A percentile compares a stretch with the other conserved stretches of the same genome.
These are phyloP conservation scores for Westerdykella ornata DNA, from an alignment of 2,329 filamentous ascomycete species.

Conservation along the genomic window DNA sequence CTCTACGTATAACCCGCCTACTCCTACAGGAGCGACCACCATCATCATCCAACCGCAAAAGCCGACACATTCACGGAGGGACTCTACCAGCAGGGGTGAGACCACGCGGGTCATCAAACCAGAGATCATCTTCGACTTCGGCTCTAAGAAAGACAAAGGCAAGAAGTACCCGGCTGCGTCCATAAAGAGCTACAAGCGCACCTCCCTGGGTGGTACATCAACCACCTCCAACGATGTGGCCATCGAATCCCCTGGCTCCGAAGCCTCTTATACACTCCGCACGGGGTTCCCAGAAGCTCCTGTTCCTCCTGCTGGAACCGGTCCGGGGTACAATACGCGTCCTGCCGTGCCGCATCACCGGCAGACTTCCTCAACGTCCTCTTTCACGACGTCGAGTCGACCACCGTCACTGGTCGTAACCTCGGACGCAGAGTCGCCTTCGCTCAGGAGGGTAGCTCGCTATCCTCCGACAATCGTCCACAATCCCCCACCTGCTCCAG, in stretches of 20 bases:
- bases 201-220: conserved; percentile 18
- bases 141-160: conserved; percentile 19
- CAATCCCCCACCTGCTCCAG: conserved; percentile 13
- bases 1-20: conserved; percentile 23
- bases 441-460: conserved; percentile 14
- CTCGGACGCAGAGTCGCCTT: conserved; percentile 27
- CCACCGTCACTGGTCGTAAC: conserved; percentile 25
- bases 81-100: conserved; percentile 23
- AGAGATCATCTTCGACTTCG: conserved; percentile 26
- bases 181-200: conserved; percentile 18
- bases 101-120: conserved; percentile 15
- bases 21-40: conserved; percentile 19
- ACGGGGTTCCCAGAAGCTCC: conserved; percentile 30
- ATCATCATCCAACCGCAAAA: conserved; percentile 15
- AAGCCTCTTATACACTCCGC: conserved; percentile 25
- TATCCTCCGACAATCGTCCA: conserved; percentile 25
- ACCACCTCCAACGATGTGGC: conserved; percentile 19
- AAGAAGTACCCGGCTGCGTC: conserved; percentile 19
- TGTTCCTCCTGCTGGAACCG: conserved; percentile 12
- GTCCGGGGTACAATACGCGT: conserved; percentile 15
- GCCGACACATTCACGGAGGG: conserved; percentile 10
- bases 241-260: conserved; percentile 26
- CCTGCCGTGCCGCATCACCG: conserved; percentile 17
- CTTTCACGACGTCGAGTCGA: conserved; percentile 20
- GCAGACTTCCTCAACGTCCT: conserved; percentile 26